Base-by-base conservation (phyloP, 192 early-diverging fungal species). In the Coemansia sp. region DNA sequence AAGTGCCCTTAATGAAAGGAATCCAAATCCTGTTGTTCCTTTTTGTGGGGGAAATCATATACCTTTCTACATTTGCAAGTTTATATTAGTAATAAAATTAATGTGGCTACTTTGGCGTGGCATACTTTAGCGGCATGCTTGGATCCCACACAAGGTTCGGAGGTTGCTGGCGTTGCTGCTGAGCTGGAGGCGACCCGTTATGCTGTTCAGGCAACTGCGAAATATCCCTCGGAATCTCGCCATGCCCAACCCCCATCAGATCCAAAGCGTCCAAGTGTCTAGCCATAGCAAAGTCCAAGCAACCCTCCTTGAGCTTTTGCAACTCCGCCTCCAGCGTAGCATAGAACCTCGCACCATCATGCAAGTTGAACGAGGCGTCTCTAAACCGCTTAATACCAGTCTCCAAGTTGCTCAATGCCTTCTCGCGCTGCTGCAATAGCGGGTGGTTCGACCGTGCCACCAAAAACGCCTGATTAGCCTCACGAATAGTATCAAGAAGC, bases 281-380 rank as follows among this genome's bases (percentile, higher is more conserved):
- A 1, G 89, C 86, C 73, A 89, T 85, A n/a, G 83, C 88, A 80
- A 89, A 94, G 71, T 95, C 92, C 55, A 79, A 62, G 72, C 88
- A 91, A 36, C 87, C 90, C 29, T 87, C 81, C 57, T 79, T 75
- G 55, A 94, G 87, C 67, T 81, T 85, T 16, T 76, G 65, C 65
- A 95, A 49, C 53, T 90, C 89, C 18, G 85, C 74, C 61, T 90
- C 89, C 66, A 92, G 87, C 50, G 90, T 87, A 16, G 74, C 81
- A 67, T 92, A 94, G 73, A 93, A 94, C 80, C 90, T 70, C 3
- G 69, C 72, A 7, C 95, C 95, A 76, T 96, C 94, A 39, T 87
- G 78, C 20, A 97, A 69, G 64, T 95, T 95, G 5, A 77, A 83
- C 27, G 88, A 85, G 3, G 94, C 90, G 55, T 94, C 91, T 58